Conservation (phyloP, 495 filamentous ascomycete genomes). For the Lepraria neglecta region DNA sequence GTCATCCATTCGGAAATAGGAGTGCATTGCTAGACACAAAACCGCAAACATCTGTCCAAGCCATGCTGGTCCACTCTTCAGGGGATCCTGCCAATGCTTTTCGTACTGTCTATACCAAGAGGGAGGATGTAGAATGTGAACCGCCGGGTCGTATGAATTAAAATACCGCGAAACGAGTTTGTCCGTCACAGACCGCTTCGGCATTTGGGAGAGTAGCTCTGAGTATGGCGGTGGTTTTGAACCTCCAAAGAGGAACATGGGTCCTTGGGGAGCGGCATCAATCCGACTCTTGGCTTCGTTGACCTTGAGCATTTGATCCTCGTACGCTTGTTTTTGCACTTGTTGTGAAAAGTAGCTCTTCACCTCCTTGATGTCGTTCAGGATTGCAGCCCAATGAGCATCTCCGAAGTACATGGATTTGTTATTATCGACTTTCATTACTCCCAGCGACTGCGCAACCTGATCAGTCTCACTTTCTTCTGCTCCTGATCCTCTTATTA, state of each 20-base stretch:
- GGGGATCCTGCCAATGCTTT: conserved; percentile 79
- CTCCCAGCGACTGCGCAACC: conserved; percentile 74
- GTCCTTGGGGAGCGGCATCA: conserved; percentile 47
- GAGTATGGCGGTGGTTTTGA: conserved; percentile 58
- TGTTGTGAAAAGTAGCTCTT: conserved; percentile 76
- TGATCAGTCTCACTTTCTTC: conserved; percentile 81
- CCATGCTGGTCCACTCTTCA: conserved; percentile 77
- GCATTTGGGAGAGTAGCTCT: conserved; percentile 74
- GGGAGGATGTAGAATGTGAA: conserved; percentile 43
- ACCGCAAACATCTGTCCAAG: conserved; percentile 82
- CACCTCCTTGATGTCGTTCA: conserved; percentile 89
- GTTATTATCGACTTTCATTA: conserved; percentile 80
- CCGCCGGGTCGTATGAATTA: conserved; percentile 63
- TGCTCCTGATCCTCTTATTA: conserved; percentile 48
- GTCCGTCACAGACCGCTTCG: conserved; percentile 72
- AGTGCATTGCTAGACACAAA: conserved; percentile 83
- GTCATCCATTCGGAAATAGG: conserved; percentile 82
- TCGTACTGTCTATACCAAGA: conserved; percentile 51
- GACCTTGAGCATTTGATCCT: conserved; percentile 57
- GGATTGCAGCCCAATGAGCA: conserved; percentile 81
- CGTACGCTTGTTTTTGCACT: conserved; percentile 52
- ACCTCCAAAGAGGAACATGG: conserved; percentile 69
- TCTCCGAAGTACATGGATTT: conserved; percentile 84
- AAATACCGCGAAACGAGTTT: conserved; percentile 70
- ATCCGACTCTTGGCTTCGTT: conserved; percentile 54